These are phyloP conservation scores for Arabis hirsuta DNA, from an alignment of 345 rosid genomes.

Conservation along the genomic window DNA sequence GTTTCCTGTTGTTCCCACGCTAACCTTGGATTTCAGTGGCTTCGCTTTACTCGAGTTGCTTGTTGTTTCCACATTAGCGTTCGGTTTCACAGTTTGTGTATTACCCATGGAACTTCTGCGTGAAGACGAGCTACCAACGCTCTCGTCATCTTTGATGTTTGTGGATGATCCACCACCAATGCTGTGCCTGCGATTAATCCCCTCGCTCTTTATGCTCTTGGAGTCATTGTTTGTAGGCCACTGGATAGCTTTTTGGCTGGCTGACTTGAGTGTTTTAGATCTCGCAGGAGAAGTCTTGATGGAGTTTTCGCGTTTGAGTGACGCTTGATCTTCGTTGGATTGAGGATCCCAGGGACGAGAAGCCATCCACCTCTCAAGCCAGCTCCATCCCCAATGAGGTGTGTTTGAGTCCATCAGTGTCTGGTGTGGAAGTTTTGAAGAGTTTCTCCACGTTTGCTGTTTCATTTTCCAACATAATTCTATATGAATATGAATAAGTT, in stretches of 20 bases:
- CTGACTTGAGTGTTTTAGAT: slow-evolving; percentile 26
- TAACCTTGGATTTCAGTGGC: slow-evolving; percentile 3
- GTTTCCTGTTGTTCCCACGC: slow-evolving; percentile 11
- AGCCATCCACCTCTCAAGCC: slow-evolving; percentile 49
- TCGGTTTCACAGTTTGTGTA: slow-evolving; percentile 28
- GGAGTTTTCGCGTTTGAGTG: slow-evolving; percentile 21
- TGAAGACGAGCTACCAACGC: slow-evolving; percentile 34
- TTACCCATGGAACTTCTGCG: slow-evolving; percentile 32
- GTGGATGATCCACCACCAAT: slow-evolving; percentile 34
- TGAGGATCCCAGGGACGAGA: slow-evolving; percentile 48
- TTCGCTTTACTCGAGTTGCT: slow-evolving; percentile 2
- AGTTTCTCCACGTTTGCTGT: slow-evolving; percentile 47
- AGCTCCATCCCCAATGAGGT: slow-evolving; percentile 47
- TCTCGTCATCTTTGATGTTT: slow-evolving; percentile 35
- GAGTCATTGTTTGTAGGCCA: slow-evolving; percentile 26
- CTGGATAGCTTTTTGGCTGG: slow-evolving; percentile 31
- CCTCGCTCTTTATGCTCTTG: slow-evolving; percentile 15
- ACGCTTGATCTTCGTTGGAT: slow-evolving; percentile 31
- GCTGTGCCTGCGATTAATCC: slow-evolving; percentile 29
- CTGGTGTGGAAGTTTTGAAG: slow-evolving; percentile 45
- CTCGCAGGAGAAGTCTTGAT: slow-evolving; percentile 41
- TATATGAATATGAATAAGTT: background rate
- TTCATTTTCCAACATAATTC: background rate
- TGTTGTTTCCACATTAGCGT: slow-evolving; percentile 10
- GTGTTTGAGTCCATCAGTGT: slow-evolving; percentile 40